These are phyloP conservation scores for Aureobasidium sp. DNA, from an alignment of 2,329 filamentous ascomycete species.

Conservation along the genomic window DNA sequence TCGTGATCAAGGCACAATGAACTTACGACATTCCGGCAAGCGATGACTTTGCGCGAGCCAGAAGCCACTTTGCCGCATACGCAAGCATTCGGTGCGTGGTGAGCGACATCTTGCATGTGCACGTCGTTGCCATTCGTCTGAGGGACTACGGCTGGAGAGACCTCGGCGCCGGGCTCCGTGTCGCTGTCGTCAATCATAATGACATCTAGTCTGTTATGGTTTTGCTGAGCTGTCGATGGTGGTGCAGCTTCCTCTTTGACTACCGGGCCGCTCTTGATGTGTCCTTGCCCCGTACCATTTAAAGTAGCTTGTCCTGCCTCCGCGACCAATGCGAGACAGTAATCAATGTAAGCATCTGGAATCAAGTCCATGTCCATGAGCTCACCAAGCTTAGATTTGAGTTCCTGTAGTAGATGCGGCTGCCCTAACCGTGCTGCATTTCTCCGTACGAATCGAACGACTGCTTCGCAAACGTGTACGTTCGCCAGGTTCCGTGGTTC, in stretches of 20 bases:
- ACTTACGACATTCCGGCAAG: slow-evolving; percentile 18
- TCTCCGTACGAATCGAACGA: slow-evolving; percentile 31
- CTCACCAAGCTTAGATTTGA: slow-evolving; percentile 25
- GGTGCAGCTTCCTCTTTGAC: neutral
- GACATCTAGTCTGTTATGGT: neutral
- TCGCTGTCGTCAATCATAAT: slow-evolving; percentile 3
- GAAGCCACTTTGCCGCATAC: slow-evolving; percentile 14
- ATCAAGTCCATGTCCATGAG: slow-evolving; percentile 24
- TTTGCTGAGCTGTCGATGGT: neutral
- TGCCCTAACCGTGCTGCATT: slow-evolving; percentile 18
- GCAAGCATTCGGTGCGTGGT: slow-evolving; percentile 10
- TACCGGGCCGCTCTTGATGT: neutral
- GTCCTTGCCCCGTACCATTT: neutral
- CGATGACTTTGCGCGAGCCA: slow-evolving; percentile 13
- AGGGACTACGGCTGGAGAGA: neutral
- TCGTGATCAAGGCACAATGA: neutral
- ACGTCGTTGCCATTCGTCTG: neutral
- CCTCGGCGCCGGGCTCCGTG: neutral
- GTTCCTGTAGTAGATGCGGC: slow-evolving; percentile 19
- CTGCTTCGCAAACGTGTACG: slow-evolving; percentile 26
- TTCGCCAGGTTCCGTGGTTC: slow-evolving; percentile 27
- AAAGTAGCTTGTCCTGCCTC: neutral
- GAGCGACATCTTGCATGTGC: neutral
- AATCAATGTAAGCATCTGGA: slow-evolving; percentile 16
- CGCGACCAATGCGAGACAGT: neutral